phyloP scores from a whole-genome alignment of 2,329 filamentous ascomycete species.

The Cylindrodendrum hubeiense region DNA sequence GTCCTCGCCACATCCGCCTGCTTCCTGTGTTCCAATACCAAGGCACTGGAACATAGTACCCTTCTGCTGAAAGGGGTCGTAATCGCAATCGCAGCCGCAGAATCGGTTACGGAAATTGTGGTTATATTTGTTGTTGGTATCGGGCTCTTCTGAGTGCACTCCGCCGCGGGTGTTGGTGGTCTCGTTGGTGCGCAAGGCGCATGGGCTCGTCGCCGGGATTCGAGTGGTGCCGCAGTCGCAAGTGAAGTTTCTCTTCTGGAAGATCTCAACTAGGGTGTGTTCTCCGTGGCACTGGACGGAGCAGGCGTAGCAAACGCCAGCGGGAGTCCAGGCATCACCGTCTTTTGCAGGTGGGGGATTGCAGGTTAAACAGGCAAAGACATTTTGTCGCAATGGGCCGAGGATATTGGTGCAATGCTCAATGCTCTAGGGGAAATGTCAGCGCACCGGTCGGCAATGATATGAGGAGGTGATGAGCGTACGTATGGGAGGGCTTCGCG shows the following conservation, averaged over 20 bases:
- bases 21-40: constrained; percentile 82
- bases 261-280: constrained; percentile 94
- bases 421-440: constrained; percentile 75
- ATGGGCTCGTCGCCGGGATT: constrained; percentile 77
- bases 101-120: constrained; percentile 95
- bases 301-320: constrained; percentile 95
- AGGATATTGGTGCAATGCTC: constrained; percentile 93
- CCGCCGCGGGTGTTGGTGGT: constrained; percentile 80
- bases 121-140: constrained; percentile 87
- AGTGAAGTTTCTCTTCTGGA: constrained; percentile 93
- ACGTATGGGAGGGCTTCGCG: constrained; percentile 95
- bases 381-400: constrained; percentile 85
- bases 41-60: constrained; percentile 99
- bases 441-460: constrained; percentile 31
- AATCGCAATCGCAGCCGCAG: constrained; percentile 89
- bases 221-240: constrained; percentile 96
- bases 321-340: constrained; percentile 66
- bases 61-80: constrained; percentile 89
- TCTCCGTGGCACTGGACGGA: constrained; percentile 97
- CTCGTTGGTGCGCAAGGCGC: constrained; percentile 79
- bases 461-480: constrained; percentile 46
- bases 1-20: constrained; percentile 93
- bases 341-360: constrained; percentile 79
- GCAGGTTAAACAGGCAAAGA: constrained; percentile 95
- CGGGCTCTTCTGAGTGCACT: constrained; percentile 81